Conservation (phyloP, 2,329 filamentous ascomycete genomes). For the Xylariaceae sp. region DNA sequence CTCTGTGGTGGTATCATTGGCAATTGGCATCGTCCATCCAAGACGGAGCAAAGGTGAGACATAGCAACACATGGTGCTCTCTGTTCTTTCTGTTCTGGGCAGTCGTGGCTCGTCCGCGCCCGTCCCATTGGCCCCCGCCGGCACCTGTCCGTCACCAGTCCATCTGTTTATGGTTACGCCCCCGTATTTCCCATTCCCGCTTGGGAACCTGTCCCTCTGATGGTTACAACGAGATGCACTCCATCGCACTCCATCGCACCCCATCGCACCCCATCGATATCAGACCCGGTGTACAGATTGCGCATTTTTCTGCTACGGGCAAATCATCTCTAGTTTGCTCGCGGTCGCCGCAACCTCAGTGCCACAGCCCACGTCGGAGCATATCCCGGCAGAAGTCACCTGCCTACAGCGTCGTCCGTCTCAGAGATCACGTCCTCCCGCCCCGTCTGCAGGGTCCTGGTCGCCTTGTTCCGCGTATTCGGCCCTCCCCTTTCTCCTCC, state of each 20-base stretch:
- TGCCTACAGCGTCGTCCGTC: slow-evolving; percentile 19
- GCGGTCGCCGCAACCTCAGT: no score
- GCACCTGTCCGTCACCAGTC: slow-evolving; percentile 3
- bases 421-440: slow-evolving; percentile 7
- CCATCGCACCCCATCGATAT: slow-evolving; percentile 1
- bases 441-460: slow-evolving; percentile 9
- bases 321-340: no score
- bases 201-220: slow-evolving; percentile 10
- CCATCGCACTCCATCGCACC: slow-evolving; percentile 1
- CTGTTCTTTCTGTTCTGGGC: not conserved
- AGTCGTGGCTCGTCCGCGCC: not conserved
- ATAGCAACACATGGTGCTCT: slow-evolving; percentile 24
- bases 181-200: slow-evolving; percentile 8
- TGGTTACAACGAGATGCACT: slow-evolving; percentile 10
- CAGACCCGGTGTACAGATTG: not conserved
- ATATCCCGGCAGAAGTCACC: slow-evolving; percentile 18
- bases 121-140: not conserved
- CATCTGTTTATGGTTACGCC: slow-evolving; percentile 9
- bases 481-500: slow-evolving; percentile 11
- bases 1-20: no score
- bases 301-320: no score
- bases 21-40: slow-evolving; percentile 10
- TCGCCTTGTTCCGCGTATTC: slow-evolving; percentile 10
- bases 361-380: not conserved
- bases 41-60: slow-evolving; percentile 13